Evolutionary conservation across 768 basidiomycete genomes (phyloP).

Genomic region (Guyanaporus albipodus): DNA sequence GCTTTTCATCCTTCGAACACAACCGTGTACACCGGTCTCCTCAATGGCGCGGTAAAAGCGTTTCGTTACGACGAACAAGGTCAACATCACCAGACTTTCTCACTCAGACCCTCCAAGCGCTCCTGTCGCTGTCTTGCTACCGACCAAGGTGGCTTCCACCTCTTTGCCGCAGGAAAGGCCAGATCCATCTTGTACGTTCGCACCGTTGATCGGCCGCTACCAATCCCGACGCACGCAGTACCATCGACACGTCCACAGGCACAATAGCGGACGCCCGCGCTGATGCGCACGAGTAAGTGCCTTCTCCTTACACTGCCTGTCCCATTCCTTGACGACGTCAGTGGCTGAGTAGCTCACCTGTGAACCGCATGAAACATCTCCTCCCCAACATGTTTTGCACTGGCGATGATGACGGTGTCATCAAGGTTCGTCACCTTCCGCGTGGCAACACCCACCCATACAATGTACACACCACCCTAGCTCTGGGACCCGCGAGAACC

Average conservation of each 20-base stretch:
- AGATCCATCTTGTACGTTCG: conserved; percentile 70
- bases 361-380: conserved; percentile 79
- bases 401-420: conserved; percentile 91
- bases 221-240: conserved; percentile 38
- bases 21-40: conserved; percentile 71
- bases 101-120: conserved; percentile 71
- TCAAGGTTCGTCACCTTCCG: conserved; percentile 58
- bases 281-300: conserved; percentile 66
- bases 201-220: neutral
- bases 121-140: conserved; percentile 76
- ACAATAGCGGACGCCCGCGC: conserved; percentile 43
- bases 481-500: conserved; percentile 84
- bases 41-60: conserved; percentile 81
- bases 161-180: conserved; percentile 81
- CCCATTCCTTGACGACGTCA: conserved; percentile 31
- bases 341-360: conserved; percentile 56
- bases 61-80: conserved; percentile 76
- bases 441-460: neutral
- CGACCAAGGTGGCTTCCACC: conserved; percentile 58
- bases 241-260: conserved; percentile 63
- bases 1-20: conserved; percentile 75
- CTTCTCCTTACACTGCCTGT: conserved; percentile 2
- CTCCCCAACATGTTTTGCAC: conserved; percentile 72
- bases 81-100: conserved; percentile 51
- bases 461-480: conserved; percentile 36